Conservation (phyloP, 2,329 filamentous ascomycete genomes). For the Whalleya microplaca region DNA sequence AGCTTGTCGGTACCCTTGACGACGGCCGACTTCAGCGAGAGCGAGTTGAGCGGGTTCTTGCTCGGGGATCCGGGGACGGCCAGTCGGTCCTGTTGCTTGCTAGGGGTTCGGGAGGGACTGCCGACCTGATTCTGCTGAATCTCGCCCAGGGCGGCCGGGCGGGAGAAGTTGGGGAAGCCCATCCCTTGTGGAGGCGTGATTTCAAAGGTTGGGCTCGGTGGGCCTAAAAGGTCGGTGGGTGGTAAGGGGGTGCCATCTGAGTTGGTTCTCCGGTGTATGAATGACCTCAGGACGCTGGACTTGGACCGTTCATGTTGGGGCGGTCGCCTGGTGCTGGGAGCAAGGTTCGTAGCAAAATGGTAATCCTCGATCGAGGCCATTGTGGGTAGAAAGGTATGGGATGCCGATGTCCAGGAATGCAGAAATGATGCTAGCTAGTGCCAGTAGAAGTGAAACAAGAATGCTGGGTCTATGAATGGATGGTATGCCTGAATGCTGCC, state of each 20-base stretch:
- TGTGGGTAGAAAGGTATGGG: constrained; percentile 6
- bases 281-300: constrained; percentile 53
- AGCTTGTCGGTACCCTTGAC: constrained; percentile 40
- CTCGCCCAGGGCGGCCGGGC: constrained; percentile 56
- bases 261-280: constrained; percentile 54
- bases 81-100: constrained; percentile 22
- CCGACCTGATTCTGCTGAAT: constrained; percentile 57
- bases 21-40: constrained; percentile 46
- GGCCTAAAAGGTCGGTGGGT: constrained; percentile 28
- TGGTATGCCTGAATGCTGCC: constrained; percentile 23
- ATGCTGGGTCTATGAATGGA: constrained; percentile 26
- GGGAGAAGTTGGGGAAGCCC: constrained; percentile 40
- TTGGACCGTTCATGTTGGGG: constrained; percentile 47
- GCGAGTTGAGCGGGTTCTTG: constrained; percentile 29
- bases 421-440: constrained; percentile 17
- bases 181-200: constrained; percentile 35
- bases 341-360: constrained; percentile 20
- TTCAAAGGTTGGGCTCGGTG: constrained; percentile 28
- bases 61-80: constrained; percentile 32
- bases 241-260: constrained; percentile 46
- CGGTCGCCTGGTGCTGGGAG: constrained; percentile 15
- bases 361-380: constrained; percentile 35
- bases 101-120: constrained; percentile 31
- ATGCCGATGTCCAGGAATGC: constrained; percentile 11
- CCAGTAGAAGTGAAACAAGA: constrained; percentile 23